A percentile compares a stretch with the other conserved stretches of the same genome.
phyloP scores from a whole-genome alignment of 768 basidiomycete species.

The Rhizopogon vulgaris region DNA sequence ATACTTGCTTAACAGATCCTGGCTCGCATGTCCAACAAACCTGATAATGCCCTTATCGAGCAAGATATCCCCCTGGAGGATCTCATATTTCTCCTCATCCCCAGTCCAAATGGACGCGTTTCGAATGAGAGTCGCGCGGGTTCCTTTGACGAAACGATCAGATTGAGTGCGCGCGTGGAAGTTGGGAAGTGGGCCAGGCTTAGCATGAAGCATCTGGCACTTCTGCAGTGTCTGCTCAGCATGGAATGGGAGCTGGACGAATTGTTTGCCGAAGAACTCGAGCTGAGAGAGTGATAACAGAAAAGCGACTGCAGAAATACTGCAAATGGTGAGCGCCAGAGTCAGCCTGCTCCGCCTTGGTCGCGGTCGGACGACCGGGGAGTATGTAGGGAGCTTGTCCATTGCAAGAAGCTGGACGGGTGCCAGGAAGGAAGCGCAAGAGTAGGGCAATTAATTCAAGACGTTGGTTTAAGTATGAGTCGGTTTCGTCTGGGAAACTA shows the following conservation, averaged over 20 bases:
- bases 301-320: slow-evolving; percentile 10
- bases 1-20: slow-evolving; percentile 24
- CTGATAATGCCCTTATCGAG: slow-evolving; percentile 35
- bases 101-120: slow-evolving; percentile 56
- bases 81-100: slow-evolving; percentile 26
- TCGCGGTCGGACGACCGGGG: slow-evolving; percentile 7
- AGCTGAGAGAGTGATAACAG: slow-evolving; percentile 14
- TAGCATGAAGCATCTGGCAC: slow-evolving; percentile 28
- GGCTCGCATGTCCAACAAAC: slow-evolving; percentile 36
- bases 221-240: slow-evolving; percentile 24
- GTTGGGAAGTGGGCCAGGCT: slow-evolving; percentile 31
- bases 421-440: too few species aligned
- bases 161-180: slow-evolving; percentile 29
- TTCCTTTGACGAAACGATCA: slow-evolving; percentile 33
- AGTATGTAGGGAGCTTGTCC: slow-evolving; percentile 23
- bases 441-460: not conserved
- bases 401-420: slow-evolving; percentile 6
- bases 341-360: slow-evolving; percentile 8
- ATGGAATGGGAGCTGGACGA: slow-evolving; percentile 22
- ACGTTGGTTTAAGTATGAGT: too few species aligned
- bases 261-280: slow-evolving; percentile 2
- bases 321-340: slow-evolving; percentile 14
- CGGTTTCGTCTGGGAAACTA: not conserved
- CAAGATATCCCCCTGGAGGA: slow-evolving; percentile 33
- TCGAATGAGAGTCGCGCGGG: slow-evolving; percentile 31